Evolutionary conservation across 2,329 filamentous ascomycete species (phyloP), one percentile per base, ranked within the genome.

Genomic region (Neofusicoccum kwambonambiense): DNA sequence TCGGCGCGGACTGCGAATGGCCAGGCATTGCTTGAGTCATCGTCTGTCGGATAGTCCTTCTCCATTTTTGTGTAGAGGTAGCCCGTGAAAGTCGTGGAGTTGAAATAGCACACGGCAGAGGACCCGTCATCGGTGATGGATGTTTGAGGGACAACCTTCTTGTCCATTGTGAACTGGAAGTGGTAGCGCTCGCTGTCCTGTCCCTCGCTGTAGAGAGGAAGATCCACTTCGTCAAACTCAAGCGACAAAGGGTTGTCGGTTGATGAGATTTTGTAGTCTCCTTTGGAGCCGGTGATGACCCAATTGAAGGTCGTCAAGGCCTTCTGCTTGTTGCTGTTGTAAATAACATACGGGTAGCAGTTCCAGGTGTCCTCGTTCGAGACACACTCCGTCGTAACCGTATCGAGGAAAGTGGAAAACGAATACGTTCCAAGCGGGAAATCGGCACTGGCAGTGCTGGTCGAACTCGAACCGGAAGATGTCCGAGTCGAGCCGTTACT

Each of bases 401-500:
- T 83, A 57, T 81, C 78, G 44, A 91, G 83, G 65, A 83, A 84
- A 22, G 87, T 86, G 6, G 83, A 79, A 69, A 91, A 80, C 42
- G 84, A 80, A 74, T 86, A 90, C n/a, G 84, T 82, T 5, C 89
- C 89, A 1, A 83, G 77, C 1, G 89, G 89, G 69, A 90, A 90
- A 62, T 76, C 72, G 12, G 72, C 68, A 17, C 73, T 71, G 3
- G 68, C 63, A 22, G 71, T 68, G 3, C 68, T 57, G 34, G 68
- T 50, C 13, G 50, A 27, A 35, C 47, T 62, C 15, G 31, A 56
- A 19, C 50, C 62, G 6, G 52, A 49, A n/a, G 52, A 50, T 6
- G 39, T 57, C 15, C 13, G 34, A 15, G 11, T 62, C 4, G 41
- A 8, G 37, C n/a, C 15, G 39, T 44, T 50, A 31, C n/a, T 52